A percentile compares a stretch with the other conserved stretches of the same genome.
Evolutionary conservation across 225 moss, liverwort and hornwort species (phyloP).

Genomic region (Marchantia polymorpha): DNA sequence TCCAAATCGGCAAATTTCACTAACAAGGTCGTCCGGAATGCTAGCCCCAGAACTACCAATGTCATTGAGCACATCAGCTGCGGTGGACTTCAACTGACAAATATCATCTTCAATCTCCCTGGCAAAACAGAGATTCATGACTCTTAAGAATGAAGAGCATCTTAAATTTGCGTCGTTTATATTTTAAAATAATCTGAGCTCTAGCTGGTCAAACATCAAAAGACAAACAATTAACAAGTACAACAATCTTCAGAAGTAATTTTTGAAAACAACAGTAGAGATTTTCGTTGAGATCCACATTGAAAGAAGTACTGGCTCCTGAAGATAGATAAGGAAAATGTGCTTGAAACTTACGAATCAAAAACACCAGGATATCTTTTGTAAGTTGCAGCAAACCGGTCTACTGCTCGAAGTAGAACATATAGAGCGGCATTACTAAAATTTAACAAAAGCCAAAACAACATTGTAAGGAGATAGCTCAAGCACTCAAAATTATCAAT

Average conservation of each 20-base stretch:
- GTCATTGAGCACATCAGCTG: constrained; percentile 65
- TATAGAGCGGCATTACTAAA: constrained; percentile 79
- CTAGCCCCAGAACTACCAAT: constrained; percentile 65
- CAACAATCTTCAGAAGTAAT: background rate
- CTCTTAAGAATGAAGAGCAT: background rate
- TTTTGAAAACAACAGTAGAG: background rate
- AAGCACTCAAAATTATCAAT: background rate
- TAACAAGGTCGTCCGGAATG: constrained; percentile 73
- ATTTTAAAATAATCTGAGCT: background rate
- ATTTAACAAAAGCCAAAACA: constrained; percentile 22
- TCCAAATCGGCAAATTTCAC: constrained; percentile 92
- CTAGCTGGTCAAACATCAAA: background rate
- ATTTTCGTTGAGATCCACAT: background rate
- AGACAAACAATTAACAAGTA: background rate
- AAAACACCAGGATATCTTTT: constrained; percentile 81
- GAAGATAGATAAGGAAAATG: background rate
- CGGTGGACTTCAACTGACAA: constrained; percentile 64
- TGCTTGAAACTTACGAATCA: constrained; percentile 53
- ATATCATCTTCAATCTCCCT: constrained; percentile 87
- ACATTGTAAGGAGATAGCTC: background rate
- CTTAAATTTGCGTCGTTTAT: background rate
- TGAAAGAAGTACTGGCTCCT: background rate
- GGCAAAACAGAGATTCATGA: background rate
- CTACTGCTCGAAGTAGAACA: constrained; percentile 86
- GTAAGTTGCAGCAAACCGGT: constrained; percentile 81